Percentiles rank a stretch among this genome's conserved stretches.
These are phyloP conservation scores for Fusarium heterosporum DNA, from an alignment of 2,329 filamentous ascomycete genomes.

Conservation along the genomic window DNA sequence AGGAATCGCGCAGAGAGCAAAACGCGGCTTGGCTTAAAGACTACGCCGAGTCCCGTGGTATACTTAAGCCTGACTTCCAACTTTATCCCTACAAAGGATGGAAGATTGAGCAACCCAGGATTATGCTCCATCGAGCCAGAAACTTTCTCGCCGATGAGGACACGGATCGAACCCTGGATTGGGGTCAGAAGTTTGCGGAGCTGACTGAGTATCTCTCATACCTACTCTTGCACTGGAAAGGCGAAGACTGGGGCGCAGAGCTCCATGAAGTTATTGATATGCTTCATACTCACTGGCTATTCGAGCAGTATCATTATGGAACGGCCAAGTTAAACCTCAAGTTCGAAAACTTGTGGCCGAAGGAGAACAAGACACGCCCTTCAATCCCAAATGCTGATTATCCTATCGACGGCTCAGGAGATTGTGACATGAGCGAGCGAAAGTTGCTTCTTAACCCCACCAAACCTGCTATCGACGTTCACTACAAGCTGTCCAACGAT, in stretches of 20 bases:
- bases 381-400: slow-evolving; percentile 36
- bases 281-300: slow-evolving; percentile 51
- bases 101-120: slow-evolving; percentile 49
- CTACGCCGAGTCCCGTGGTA: background rate
- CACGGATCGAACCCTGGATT: slow-evolving; percentile 55
- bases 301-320: slow-evolving; percentile 53
- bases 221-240: slow-evolving; percentile 43
- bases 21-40: slow-evolving; percentile 14
- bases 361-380: slow-evolving; percentile 46
- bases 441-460: slow-evolving; percentile 27
- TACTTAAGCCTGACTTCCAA: background rate
- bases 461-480: slow-evolving; percentile 37
- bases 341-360: slow-evolving; percentile 37
- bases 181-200: slow-evolving; percentile 53
- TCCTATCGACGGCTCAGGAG: background rate
- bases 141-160: slow-evolving; percentile 65
- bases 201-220: slow-evolving; percentile 56
- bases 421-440: slow-evolving; percentile 26
- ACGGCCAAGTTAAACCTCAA: slow-evolving; percentile 43
- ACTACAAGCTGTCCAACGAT: slow-evolving; percentile 40
- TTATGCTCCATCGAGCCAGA: slow-evolving; percentile 50
- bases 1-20: background rate
- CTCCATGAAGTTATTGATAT: slow-evolving; percentile 50
- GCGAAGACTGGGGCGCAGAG: slow-evolving; percentile 48
- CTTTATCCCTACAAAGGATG: slow-evolving; percentile 51